Evolutionary conservation across 352 stramenopile genomes (phyloP), one percentile per base, ranked within the genome.

Genomic region (Phytopythium litorale): DNA sequence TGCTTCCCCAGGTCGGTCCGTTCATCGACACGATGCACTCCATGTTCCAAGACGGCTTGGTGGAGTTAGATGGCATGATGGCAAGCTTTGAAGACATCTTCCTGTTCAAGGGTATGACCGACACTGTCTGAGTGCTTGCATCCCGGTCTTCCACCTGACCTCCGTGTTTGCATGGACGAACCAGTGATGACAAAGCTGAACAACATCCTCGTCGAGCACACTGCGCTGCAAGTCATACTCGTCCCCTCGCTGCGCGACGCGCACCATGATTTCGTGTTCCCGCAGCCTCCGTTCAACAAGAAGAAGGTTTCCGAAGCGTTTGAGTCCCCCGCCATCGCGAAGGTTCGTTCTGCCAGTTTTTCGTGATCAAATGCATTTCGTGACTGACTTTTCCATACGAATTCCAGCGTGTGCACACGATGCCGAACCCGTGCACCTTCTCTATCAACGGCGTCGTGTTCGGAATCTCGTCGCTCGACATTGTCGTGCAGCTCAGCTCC

Each of bases 351-450:
- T 52, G 13, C 25, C 18, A 3, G 23, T 53, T 32, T 19, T 16
- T 11, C 32, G 5, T 35, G 1, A 50, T 16, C 32, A 6, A 42
- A 33, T 56, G 51, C 13, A 3, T 59, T 51, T 25, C 5, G 18
- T 70, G n/a, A 25, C 42, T 49, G 42, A 49, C 19, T 25, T 25
- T 49, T 49, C 16, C 16, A 11, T 46, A 46, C 40, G 40, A 46
- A 11, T 21, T 45, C 38, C 61, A 92, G 74, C 85, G 96, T 23
- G 84, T 99, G 8, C 91, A 98, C 67, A 94, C 97, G 65, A 89
- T 98, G 66, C 87, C 96, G 2, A 99, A 99, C 68, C 97, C 97
- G 9, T 97, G 86, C 62, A 98, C 93, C 23, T 94, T 99, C 53
- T 80, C 84, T 55, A 91, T 99, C 62, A 98, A 99, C 67, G 96